Base-by-base conservation (phyloP, 2,329 filamentous ascomycete genomes). In the Penicillium sp. region DNA sequence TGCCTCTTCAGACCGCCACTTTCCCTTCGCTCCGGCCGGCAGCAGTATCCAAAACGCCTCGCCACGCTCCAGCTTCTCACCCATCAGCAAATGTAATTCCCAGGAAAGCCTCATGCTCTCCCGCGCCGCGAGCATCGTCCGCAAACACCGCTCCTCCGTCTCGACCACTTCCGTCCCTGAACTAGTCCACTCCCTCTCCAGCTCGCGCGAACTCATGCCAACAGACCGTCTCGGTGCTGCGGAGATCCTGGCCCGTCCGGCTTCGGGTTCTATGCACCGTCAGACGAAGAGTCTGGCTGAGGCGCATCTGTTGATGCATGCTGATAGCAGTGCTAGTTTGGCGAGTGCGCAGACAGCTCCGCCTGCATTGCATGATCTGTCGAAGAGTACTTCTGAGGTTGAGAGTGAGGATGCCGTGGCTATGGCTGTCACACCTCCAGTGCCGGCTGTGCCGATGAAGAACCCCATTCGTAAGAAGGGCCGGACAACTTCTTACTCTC, bases 21-120 rank as follows among this genome's bases (percentile, higher is more conserved):
- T 80, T 51, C 76, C 79, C 25, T 79, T 82, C 53, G 75, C 77
- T 40, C 77, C 78, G 52, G 78, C 79, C 6, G 76, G 77, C 1
- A 37, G 35, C 35, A 37, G 35, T 28, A 74, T 55, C n/a, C 40
- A 76, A 35, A 71, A 74, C 52, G 66, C 71, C n/a, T 79, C 77
- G 40, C 74, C 76, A 3, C 80, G 81, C 28, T 83, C 79, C 68
- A 83, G 82, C 65, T 79, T 78, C 58, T 81, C 82, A 2, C 80
- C 80, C 14, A 81, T 83, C 55, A 85, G 83, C 77, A 84, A 84
- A 63, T 82, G 81, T 65, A 84, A 82, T 69, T 85, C 83, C 5
- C 83, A 85, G 59, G 83, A 85, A 68, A 85, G 83, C 69, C 80
- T 84, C 63, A 78, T 84, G 43, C 74, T 83, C 55, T 84, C 83